Percentiles rank a stretch among this genome's conserved stretches.
Conservation (phyloP, 2,329 filamentous ascomycete genomes). For the Colletotrichum lindemuthianum region DNA sequence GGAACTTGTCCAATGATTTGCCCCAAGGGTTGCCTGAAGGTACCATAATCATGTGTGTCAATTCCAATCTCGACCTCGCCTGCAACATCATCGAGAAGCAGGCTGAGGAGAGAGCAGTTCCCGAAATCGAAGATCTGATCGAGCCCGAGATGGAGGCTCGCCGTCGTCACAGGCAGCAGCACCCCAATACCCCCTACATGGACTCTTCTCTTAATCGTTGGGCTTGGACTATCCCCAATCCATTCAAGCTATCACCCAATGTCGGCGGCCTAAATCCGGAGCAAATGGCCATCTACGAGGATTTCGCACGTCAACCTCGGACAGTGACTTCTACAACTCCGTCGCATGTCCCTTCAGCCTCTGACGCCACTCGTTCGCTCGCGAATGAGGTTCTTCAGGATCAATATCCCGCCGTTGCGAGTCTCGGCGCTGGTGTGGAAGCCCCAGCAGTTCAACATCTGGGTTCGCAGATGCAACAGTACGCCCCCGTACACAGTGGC, state of each 20-base stretch:
- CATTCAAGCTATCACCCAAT: conserved; percentile 84
- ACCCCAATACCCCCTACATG: conserved; percentile 86
- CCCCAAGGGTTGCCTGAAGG: conserved; percentile 90
- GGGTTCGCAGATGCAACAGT: conserved; percentile 63
- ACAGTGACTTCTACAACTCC: conserved; percentile 64
- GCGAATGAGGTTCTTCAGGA: conserved; percentile 73
- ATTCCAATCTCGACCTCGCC: conserved; percentile 93
- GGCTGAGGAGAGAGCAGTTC: conserved; percentile 90
- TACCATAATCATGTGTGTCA: conserved; percentile 97
- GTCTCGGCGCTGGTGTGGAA: conserved; percentile 68
- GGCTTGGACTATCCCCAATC: conserved; percentile 93
- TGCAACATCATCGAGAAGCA: conserved; percentile 96
- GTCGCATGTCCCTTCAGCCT: conserved; percentile 65
- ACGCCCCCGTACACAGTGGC: conserved; percentile 62
- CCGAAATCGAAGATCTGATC: conserved; percentile 95
- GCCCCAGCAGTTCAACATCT: conserved; percentile 63
- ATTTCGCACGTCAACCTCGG: conserved; percentile 89
- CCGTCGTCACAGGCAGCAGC: conserved; percentile 76
- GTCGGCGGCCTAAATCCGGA: conserved; percentile 82
- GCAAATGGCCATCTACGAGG: conserved; percentile 95
- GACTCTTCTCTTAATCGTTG: conserved; percentile 86
- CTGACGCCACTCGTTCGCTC: conserved; percentile 69
- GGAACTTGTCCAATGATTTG: conserved; percentile 73
- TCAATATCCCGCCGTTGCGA: conserved; percentile 66
- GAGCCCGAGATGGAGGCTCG: conserved; percentile 82